Evolutionary conservation across 768 basidiomycete species (phyloP), one percentile per base, ranked within the genome.

Genomic region (Rhodotorula babjevae): DNA sequence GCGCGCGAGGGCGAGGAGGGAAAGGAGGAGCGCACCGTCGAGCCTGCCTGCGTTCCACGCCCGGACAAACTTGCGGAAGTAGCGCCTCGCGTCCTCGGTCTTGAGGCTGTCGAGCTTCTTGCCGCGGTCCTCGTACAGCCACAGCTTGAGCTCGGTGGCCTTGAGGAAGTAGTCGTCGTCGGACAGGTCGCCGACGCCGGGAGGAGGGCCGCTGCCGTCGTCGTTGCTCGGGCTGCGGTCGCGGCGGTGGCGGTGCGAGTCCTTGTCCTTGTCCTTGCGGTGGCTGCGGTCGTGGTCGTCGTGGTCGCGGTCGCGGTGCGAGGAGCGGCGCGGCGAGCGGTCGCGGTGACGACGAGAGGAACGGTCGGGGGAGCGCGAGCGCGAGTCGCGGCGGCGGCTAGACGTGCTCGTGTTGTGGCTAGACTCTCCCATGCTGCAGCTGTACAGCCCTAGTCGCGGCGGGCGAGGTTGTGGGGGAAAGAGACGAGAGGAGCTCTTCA

Each of bases 91-190:
- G 79, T 85, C 88, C 44, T 93, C 91, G 40, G 91, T 87, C 27
- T 88, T 87, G 67, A 96, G 84, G 70, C 92, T 89, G 77, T 92
- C 90, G 77, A 95, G 89, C 79, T 93, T 93, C 91, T 86, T 87
- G 63, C 82, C 83, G 76, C 87, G 85, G 78, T 86, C 85, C 33
- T 91, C 89, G 80, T 89, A 91, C 69, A 96, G 83, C 92, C 93
- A 97, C 36, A 86, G 80, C 74, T 89, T 86, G 79, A 94, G 95
- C 79, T 96, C 93, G 67, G 87, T 86, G 64, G 87, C 90, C 82
- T 91, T 93, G 78, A 89, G 84, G 81, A 93, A 96, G 79, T 94
- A 96, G 79, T 95, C 93, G 79, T 95, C 93, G 0, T 89, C 86
- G 77, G 91, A 89, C 73, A 95, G 90, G 27, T 85, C 82, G n/a